Evolutionary conservation across 2,329 filamentous ascomycete species (phyloP).

Genomic region (Blastomyces emzantsi): DNA sequence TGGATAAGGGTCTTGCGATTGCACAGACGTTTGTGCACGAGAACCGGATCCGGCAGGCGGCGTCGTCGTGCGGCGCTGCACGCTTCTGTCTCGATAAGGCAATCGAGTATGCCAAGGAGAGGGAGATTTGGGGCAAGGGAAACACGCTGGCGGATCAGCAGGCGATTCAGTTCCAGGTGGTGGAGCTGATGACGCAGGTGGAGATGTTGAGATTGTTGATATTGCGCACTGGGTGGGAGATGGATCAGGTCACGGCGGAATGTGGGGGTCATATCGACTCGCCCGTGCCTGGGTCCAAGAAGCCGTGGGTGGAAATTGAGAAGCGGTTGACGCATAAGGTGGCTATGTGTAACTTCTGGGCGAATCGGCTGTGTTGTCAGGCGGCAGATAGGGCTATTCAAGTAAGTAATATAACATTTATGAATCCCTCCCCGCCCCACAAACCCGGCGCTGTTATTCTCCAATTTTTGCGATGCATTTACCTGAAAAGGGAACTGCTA

Average conservation of each 20-base stretch:
- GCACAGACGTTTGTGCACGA: slow-evolving; percentile 59
- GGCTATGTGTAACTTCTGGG: slow-evolving; percentile 59
- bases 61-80: slow-evolving; percentile 51
- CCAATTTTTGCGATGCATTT: neutral
- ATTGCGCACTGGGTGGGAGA: slow-evolving; percentile 52
- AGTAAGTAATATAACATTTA: slow-evolving; percentile 22
- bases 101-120: slow-evolving; percentile 47
- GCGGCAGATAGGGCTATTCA: slow-evolving; percentile 56
- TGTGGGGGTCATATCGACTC: slow-evolving; percentile 22
- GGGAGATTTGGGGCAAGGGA: slow-evolving; percentile 44
- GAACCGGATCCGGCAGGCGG: slow-evolving; percentile 57
- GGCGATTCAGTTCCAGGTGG: slow-evolving; percentile 55
- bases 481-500: neutral
- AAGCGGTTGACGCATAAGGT: slow-evolving; percentile 52
- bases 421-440: neutral
- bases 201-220: slow-evolving; percentile 55
- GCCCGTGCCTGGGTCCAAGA: slow-evolving; percentile 15
- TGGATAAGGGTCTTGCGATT: slow-evolving; percentile 49
- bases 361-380: slow-evolving; percentile 51
- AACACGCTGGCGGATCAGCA: slow-evolving; percentile 51
- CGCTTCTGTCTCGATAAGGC: slow-evolving; percentile 51
- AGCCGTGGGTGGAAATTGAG: slow-evolving; percentile 47
- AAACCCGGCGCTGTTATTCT: too few species aligned
- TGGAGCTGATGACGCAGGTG: slow-evolving; percentile 52
- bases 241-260: slow-evolving; percentile 41